A percentile compares a stretch with the other conserved stretches of the same genome.
phyloP scores from a whole-genome alignment of 768 basidiomycete species.

The Podaxis rugospora region DNA sequence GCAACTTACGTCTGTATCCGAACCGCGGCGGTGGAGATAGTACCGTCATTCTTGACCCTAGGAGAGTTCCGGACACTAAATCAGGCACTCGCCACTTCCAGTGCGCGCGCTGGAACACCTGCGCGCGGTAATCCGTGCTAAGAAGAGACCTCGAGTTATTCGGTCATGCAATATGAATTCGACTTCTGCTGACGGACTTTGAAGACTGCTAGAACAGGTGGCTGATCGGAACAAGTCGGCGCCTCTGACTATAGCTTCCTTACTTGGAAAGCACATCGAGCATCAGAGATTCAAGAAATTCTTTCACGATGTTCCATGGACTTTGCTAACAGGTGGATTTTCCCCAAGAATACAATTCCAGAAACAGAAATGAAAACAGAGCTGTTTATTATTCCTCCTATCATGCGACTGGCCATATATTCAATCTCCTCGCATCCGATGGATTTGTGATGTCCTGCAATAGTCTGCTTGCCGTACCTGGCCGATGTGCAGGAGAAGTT shows the following conservation, averaged over 20 bases:
- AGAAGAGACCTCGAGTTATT: background rate
- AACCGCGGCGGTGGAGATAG: conserved; percentile 35
- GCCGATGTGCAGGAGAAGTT: conserved; percentile 27
- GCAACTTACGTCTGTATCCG: conserved; percentile 23
- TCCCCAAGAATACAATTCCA: conserved; percentile 4
- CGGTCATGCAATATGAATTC: background rate
- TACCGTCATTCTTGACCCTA: background rate
- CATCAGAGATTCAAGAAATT: conserved; percentile 9
- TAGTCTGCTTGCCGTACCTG: conserved; percentile 31
- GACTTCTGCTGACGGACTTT: conserved; percentile 7
- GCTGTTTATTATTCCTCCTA: background rate
- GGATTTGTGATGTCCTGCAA: conserved; percentile 16
- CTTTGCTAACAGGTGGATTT: conserved; percentile 4
- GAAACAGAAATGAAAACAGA: conserved; percentile 5
- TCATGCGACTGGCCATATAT: background rate
- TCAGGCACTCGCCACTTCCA: background rate
- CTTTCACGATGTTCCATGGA: conserved; percentile 6
- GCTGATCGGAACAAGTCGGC: conserved; percentile 36
- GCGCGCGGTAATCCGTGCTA: background rate
- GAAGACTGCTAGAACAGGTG: background rate
- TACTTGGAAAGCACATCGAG: conserved; percentile 11
- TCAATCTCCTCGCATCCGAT: conserved; percentile 11
- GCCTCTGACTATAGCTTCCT: conserved; percentile 16
- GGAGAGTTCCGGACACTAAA: conserved; percentile 1
- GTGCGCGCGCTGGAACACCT: background rate